Percentiles rank a stretch among this genome's conserved stretches.
Evolutionary conservation across 768 basidiomycete species (phyloP).

Genomic region (Cystofilobasidium ferigula): DNA sequence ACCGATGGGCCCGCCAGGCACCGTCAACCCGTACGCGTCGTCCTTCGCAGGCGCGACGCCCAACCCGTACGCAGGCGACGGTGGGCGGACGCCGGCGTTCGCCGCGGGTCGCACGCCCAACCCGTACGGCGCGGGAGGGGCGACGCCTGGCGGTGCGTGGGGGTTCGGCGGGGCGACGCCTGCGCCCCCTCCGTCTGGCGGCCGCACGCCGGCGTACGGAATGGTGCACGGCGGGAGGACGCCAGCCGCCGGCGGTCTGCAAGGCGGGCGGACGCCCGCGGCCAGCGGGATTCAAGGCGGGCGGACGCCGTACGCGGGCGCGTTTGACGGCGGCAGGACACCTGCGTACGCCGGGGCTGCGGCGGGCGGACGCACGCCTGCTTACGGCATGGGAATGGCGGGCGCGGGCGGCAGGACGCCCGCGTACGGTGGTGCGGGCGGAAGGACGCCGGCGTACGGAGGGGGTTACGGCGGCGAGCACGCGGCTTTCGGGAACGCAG

Average conservation of each 20-base stretch:
- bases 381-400: not conserved
- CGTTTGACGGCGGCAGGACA: constrained; percentile 17
- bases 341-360: constrained; percentile 21
- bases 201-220: constrained; percentile 32
- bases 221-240: constrained; percentile 23
- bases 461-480: constrained; percentile 12
- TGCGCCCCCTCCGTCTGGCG: constrained; percentile 1
- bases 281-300: constrained; percentile 21
- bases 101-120: constrained; percentile 40
- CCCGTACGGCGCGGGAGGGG: constrained; percentile 48
- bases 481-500: not conserved
- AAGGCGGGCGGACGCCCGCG: constrained; percentile 26
- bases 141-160: constrained; percentile 41
- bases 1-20: constrained; percentile 3
- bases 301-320: constrained; percentile 9
- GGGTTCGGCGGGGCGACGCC: constrained; percentile 32
- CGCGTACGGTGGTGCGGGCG: constrained; percentile 13
- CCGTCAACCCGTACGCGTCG: constrained; percentile 11
- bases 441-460: constrained; percentile 32
- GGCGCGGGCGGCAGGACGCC: constrained; percentile 22
- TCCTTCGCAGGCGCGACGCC: constrained; percentile 28
- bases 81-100: constrained; percentile 29
- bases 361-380: constrained; percentile 45
- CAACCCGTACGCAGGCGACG: constrained; percentile 23
- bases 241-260: constrained; percentile 6